Evolutionary conservation across 345 rosid species (phyloP).

Genomic region (Jatropha curcas): DNA sequence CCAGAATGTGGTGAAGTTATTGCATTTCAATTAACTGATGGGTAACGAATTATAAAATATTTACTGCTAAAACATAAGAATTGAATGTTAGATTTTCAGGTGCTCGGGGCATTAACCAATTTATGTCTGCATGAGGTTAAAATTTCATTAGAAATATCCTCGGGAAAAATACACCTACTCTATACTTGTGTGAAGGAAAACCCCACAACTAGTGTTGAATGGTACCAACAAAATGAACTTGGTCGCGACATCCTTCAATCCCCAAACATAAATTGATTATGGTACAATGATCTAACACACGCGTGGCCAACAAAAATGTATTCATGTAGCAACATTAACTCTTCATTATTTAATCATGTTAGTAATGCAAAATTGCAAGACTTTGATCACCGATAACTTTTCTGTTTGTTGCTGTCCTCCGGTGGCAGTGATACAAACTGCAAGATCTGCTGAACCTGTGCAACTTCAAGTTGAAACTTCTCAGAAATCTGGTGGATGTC

Average conservation of each 20-base stretch:
- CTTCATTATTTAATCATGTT: conserved; percentile 28
- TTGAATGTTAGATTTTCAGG: too few relatives aligned
- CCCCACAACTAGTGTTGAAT: background rate
- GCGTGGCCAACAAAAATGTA: background rate
- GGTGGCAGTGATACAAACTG: conserved; percentile 68
- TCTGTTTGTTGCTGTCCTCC: conserved; percentile 45
- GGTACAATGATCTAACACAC: conserved; percentile 6
- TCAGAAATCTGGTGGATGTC: conserved; percentile 61
- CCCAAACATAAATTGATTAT: background rate
- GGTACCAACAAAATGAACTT: background rate
- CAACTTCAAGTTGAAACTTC: conserved; percentile 57
- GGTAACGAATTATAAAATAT: too few relatives aligned
- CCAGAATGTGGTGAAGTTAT: too few relatives aligned
- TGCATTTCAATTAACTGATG: too few relatives aligned
- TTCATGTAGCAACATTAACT: background rate
- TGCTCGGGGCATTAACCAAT: too few relatives aligned
- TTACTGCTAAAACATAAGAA: too few relatives aligned
- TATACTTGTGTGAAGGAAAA: too few relatives aligned
- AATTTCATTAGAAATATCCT: too few relatives aligned
- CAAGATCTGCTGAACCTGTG: conserved; percentile 58
- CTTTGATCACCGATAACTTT: conserved; percentile 2
- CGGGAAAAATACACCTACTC: too few relatives aligned
- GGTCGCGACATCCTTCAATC: background rate
- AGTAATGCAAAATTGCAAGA: background rate
- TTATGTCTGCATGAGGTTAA: too few relatives aligned